Evolutionary conservation across 192 early-diverging fungal species (phyloP), one percentile per base, ranked within the genome.

Genomic region (Rhizophlyctis rosea): DNA sequence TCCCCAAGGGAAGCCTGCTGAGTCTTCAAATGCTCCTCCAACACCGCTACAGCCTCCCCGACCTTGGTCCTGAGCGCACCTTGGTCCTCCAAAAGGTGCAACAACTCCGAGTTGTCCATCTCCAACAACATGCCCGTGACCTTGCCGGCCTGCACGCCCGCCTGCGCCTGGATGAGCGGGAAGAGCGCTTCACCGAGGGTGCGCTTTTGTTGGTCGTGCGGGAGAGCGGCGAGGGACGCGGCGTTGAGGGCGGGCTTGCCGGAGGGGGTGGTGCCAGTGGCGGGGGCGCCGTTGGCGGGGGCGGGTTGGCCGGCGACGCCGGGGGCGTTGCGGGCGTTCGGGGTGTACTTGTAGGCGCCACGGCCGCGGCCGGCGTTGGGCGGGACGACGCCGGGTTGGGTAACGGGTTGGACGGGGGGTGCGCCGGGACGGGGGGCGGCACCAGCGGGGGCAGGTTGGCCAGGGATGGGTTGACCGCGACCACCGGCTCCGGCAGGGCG

Each of bases 71-170:
- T 65, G 47, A 93, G 84, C n/a, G 90, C 91, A 44, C 83, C 87
- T 48, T 75, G 70, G 74, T 85, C 84, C 77, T 95, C 95, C 54
- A 97, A 74, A 58, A 98, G 70, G 74, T 91, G 86, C 60, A 98
- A 76, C 55, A 98, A 77, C 74, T 99, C 97, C 55, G 82, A 73
- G 70, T 94, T 94, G 73, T 98, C 93, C 95, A 98, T 99, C 79
- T 99, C 95, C 52, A 98, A 81, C 57, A 95, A 82, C 95, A 99
- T 98, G 61, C 97, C 97, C 31, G 95, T 98, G 73, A 99, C 92
- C 88, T 99, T 98, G 67, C 93, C 93, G 56, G 95, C 93, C 59
- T 81, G 76, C 30, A 86, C 80, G 53, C 85, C 83, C 70, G 91
- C 83, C 51, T 82, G 86, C 39, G 66, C 64, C 59, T 83, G 77